Percentiles rank a stretch among this genome's conserved stretches.
phyloP scores from a whole-genome alignment of 2,329 filamentous ascomycete species.

The Aspergillus sp. region DNA sequence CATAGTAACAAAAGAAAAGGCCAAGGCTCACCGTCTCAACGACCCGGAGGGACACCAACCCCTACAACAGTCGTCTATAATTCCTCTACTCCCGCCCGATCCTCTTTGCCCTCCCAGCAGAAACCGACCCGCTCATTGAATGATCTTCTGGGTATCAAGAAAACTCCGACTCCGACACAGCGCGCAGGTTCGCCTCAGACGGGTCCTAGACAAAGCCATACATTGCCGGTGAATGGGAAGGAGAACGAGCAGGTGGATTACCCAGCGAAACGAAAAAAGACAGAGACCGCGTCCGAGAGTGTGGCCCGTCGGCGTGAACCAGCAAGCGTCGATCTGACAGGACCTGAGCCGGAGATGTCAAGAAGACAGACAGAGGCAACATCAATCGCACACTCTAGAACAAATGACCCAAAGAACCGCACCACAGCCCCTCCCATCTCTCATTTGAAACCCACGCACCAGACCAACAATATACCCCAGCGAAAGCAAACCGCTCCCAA shows the following conservation, averaged over 20 bases:
- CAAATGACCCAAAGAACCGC: too few relatives aligned
- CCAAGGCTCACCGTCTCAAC: slow-evolving; percentile 29
- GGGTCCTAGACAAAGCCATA: slow-evolving; percentile 20
- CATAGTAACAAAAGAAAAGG: slow-evolving; percentile 69
- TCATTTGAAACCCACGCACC: neutral
- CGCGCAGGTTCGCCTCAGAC: slow-evolving; percentile 71
- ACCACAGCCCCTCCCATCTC: too few relatives aligned
- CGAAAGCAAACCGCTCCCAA: neutral
- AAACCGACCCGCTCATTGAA: slow-evolving; percentile 58
- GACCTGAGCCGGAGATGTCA: neutral
- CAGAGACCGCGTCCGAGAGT: slow-evolving; percentile 13
- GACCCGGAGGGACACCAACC: slow-evolving; percentile 24
- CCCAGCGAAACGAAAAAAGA: slow-evolving; percentile 37
- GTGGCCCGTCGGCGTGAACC: slow-evolving; percentile 8
- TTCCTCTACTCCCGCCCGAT: slow-evolving; percentile 20
- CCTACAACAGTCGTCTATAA: slow-evolving; percentile 49
- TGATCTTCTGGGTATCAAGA: slow-evolving; percentile 65
- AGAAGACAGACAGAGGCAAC: neutral
- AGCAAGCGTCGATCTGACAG: slow-evolving; percentile 27
- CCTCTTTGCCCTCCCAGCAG: slow-evolving; percentile 44
- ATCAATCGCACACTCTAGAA: too few relatives aligned
- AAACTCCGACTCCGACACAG: slow-evolving; percentile 63
- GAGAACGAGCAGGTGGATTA: slow-evolving; percentile 22
- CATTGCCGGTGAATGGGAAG: slow-evolving; percentile 9
- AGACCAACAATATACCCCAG: neutral